Conservation (phyloP, 768 basidiomycete species). For the Lepiota brunneoincarnata region DNA sequence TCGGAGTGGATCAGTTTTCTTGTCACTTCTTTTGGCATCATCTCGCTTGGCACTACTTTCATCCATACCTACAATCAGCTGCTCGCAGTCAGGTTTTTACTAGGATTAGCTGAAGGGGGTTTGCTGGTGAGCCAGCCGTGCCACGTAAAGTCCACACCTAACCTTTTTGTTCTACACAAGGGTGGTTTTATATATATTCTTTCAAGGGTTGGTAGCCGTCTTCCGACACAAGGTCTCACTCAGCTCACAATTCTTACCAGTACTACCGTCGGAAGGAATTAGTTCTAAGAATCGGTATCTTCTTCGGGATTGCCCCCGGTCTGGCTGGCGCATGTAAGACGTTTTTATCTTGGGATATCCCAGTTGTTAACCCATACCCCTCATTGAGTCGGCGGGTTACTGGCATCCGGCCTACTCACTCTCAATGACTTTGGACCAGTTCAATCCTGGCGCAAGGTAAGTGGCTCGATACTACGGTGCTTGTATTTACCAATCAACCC, state of each 20-base stretch:
- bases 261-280: conserved; percentile 33
- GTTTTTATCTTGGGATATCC: neutral
- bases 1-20: conserved; percentile 35
- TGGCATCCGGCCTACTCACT: conserved; percentile 33
- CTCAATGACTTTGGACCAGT: conserved; percentile 30
- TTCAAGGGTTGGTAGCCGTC: conserved; percentile 25
- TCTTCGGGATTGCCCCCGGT: conserved; percentile 30
- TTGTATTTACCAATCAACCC: neutral
- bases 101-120: conserved; percentile 41
- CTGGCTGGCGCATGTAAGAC: conserved; percentile 33
- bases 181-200: conserved; percentile 37
- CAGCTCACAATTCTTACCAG: conserved; percentile 15
- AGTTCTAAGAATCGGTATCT: conserved; percentile 31
- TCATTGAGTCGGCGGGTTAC: conserved; percentile 29
- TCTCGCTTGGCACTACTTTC: conserved; percentile 37
- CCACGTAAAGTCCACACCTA: neutral
- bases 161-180: conserved; percentile 15
- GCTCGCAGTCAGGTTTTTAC: conserved; percentile 33
- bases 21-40: conserved; percentile 32
- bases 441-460: conserved; percentile 33
- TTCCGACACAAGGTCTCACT: neutral
- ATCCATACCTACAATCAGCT: conserved; percentile 29
- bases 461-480: neutral
- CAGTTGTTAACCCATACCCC: neutral
- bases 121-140: conserved; percentile 27